These are phyloP conservation scores for Debaryomyces coudertii DNA, from an alignment of 1,139 yeast species.

Conservation along the genomic window DNA sequence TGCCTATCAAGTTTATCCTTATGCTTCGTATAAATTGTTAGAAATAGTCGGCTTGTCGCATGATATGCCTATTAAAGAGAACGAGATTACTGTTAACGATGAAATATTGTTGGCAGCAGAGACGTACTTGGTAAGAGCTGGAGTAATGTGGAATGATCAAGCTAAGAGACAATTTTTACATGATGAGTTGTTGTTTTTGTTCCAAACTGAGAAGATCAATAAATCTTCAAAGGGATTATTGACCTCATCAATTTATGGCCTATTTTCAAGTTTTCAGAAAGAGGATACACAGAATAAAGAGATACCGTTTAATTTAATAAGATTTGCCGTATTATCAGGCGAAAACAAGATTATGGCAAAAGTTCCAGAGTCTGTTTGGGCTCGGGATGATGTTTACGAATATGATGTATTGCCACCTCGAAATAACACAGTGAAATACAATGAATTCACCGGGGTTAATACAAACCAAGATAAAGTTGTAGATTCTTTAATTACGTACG, in stretches of 20 bases:
- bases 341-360: constrained; percentile 72
- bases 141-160: constrained; percentile 52
- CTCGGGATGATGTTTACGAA: constrained; percentile 61
- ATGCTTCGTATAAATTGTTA: constrained; percentile 55
- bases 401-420: constrained; percentile 72
- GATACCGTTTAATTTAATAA: constrained; percentile 60
- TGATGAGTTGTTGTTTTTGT: constrained; percentile 43
- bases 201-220: constrained; percentile 18
- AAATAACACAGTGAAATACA: constrained; percentile 29
- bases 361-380: constrained; percentile 66
- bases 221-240: constrained; percentile 11
- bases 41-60: constrained; percentile 39
- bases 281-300: constrained; percentile 20
- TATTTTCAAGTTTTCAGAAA: constrained; percentile 18
- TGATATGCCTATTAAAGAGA: constrained; percentile 25
- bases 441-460: constrained; percentile 31
- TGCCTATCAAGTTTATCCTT: constrained; percentile 64
- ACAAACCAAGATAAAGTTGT: constrained; percentile 23
- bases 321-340: constrained; percentile 71
- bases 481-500: constrained; percentile 39
- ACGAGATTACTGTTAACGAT: constrained; percentile 26
- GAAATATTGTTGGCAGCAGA: constrained; percentile 44
- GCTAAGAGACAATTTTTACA: constrained; percentile 50
- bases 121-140: constrained; percentile 56
- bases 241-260: constrained; percentile 19